Evolutionary conservation across 2,329 filamentous ascomycete species (phyloP).

Genomic region (Microcera coccophila): DNA sequence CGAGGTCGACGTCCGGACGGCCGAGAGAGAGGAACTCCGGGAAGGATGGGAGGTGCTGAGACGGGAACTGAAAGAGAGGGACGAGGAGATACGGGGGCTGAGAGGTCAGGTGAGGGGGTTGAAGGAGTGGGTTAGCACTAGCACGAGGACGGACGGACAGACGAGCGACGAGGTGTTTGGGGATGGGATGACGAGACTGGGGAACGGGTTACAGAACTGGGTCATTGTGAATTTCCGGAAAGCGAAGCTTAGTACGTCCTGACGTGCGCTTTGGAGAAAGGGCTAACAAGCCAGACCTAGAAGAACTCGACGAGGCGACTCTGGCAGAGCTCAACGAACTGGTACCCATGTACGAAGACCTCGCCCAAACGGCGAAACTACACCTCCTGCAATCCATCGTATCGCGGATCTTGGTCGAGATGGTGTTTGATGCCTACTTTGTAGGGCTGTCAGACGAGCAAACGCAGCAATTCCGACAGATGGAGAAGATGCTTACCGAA

Average conservation of each 20-base stretch:
- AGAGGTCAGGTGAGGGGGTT: conserved; percentile 60
- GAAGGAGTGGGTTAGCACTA: conserved; percentile 68
- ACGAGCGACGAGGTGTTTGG: conserved; percentile 64
- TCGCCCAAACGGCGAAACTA: conserved; percentile 53
- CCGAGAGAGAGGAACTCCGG: conserved; percentile 47
- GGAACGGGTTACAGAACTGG: conserved; percentile 71
- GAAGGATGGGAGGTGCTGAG: conserved; percentile 47
- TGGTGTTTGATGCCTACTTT: conserved; percentile 60
- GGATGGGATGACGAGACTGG: conserved; percentile 57
- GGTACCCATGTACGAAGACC: conserved; percentile 56
- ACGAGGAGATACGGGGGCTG: conserved; percentile 54
- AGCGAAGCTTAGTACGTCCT: conserved; percentile 50
- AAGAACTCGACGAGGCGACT: conserved; percentile 38
- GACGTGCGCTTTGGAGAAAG: neutral
- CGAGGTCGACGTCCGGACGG: conserved; percentile 47
- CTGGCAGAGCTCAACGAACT: conserved; percentile 43
- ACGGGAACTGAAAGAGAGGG: conserved; percentile 44
- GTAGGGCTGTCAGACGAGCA: conserved; percentile 57
- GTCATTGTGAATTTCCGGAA: conserved; percentile 65
- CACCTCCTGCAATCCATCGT: conserved; percentile 61
- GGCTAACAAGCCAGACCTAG: conserved; percentile 39
- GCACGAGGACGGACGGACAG: conserved; percentile 58
- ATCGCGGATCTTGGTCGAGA: conserved; percentile 56
- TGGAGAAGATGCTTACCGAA: conserved; percentile 44
- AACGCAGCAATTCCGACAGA: conserved; percentile 45